A percentile compares a stretch with the other conserved stretches of the same genome.
phyloP scores from a whole-genome alignment of 805 yeast species.

The Suhomyces pyralidae region DNA sequence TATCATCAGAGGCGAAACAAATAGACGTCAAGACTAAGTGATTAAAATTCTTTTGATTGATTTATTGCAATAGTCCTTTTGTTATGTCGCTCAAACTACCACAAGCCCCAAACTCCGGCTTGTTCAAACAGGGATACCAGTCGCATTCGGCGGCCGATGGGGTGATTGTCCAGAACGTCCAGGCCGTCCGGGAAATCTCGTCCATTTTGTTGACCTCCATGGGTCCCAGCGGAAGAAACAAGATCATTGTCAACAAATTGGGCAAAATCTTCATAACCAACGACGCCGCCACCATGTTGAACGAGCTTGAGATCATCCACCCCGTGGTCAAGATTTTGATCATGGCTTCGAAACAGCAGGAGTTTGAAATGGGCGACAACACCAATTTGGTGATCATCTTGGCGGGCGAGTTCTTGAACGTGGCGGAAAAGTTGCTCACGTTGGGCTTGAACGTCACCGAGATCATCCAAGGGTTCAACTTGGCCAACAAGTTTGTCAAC shows the following conservation, averaged over 20 bases:
- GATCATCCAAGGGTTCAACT: conserved; percentile 85
- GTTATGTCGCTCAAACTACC: conserved; percentile 88
- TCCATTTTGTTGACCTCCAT: conserved; percentile 89
- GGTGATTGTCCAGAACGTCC: conserved; percentile 86
- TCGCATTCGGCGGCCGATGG: conserved; percentile 88
- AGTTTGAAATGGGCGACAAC: conserved; percentile 95
- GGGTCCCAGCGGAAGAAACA: conserved; percentile 97
- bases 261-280: conserved; percentile 87
- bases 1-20: too few relatives aligned
- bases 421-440: conserved; percentile 80
- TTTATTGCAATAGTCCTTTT: too few relatives aligned
- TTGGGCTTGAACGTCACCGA: conserved; percentile 90
- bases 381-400: conserved; percentile 87
- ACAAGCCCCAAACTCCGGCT: conserved; percentile 86
- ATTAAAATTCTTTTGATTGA: too few relatives aligned
- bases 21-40: too few relatives aligned
- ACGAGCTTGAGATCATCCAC: conserved; percentile 90
- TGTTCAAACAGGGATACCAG: conserved; percentile 94
- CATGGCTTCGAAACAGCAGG: conserved; percentile 97
- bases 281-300: conserved; percentile 97
- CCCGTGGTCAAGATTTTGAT: conserved; percentile 95
- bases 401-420: conserved; percentile 87
- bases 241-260: conserved; percentile 86
- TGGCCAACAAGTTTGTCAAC: conserved; percentile 76
- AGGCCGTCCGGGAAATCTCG: conserved; percentile 91